Conservation (phyloP, 257 asterid genomes). For the Cruciata laevipes region DNA sequence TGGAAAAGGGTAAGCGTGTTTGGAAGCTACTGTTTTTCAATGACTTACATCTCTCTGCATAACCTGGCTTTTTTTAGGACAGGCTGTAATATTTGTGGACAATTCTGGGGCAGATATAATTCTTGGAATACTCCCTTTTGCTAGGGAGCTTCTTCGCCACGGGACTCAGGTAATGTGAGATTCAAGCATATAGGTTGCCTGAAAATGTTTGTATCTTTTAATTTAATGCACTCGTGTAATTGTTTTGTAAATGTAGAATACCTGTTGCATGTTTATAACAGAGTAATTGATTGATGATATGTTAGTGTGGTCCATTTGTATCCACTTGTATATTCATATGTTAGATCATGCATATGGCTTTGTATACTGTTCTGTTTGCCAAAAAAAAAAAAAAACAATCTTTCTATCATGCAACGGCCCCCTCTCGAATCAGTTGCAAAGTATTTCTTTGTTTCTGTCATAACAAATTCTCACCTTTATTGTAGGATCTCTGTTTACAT, state of each 20-base stretch:
- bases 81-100: slow-evolving; percentile 90
- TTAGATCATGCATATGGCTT: not conserved
- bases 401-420: too few relatives aligned
- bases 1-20: slow-evolving; percentile 62
- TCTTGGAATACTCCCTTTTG: slow-evolving; percentile 90
- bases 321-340: not conserved
- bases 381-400: too few relatives aligned
- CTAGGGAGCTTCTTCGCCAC: slow-evolving; percentile 77
- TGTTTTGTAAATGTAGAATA: not conserved
- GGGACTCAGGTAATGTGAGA: slow-evolving; percentile 67
- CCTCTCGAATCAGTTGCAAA: too few relatives aligned
- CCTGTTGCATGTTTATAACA: not conserved
- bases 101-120: slow-evolving; percentile 95
- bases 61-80: slow-evolving; percentile 25
- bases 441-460: too few relatives aligned
- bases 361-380: not conserved
- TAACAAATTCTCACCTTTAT: not conserved
- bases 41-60: slow-evolving; percentile 12
- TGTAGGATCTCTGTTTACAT: not conserved
- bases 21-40: slow-evolving; percentile 5
- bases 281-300: not conserved
- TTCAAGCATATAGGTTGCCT: not conserved
- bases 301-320: not conserved
- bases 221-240: not conserved
- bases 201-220: not conserved